phyloP scores from a whole-genome alignment of 495 filamentous ascomycete genomes.

The Penicillium robsamsonii region DNA sequence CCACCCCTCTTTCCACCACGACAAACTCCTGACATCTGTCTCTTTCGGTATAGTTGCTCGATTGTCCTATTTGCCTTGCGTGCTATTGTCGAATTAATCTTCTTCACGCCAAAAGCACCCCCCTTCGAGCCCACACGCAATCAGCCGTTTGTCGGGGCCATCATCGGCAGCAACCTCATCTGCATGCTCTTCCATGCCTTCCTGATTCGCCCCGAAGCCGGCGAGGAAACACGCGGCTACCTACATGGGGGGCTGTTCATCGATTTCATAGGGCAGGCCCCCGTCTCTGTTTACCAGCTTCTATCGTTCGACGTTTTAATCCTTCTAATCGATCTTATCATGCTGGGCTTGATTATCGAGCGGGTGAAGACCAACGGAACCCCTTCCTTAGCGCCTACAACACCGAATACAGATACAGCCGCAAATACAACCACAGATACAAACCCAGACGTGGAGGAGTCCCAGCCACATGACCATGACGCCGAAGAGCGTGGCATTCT shows the following conservation, averaged over 20 bases:
- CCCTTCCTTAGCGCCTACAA: constrained; percentile 11
- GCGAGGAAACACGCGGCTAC: constrained; percentile 75
- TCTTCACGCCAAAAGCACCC: constrained; percentile 76
- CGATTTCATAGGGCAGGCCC: constrained; percentile 84
- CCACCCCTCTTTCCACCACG: constrained; percentile 3
- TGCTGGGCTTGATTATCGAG: constrained; percentile 71
- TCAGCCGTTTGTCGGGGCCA: constrained; percentile 65
- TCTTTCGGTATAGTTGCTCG: constrained; percentile 60
- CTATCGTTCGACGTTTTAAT: constrained; percentile 64
- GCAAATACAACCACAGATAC: constrained; percentile 12
- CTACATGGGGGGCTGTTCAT: constrained; percentile 82
- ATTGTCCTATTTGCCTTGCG: constrained; percentile 69
- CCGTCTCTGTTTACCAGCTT: constrained; percentile 63
- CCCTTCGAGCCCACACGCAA: constrained; percentile 60
- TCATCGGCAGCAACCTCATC: constrained; percentile 66
- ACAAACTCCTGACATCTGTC: constrained; percentile 7
- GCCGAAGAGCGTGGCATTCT: constrained; percentile 77
- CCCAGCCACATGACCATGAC: constrained; percentile 64
- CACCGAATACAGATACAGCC: constrained; percentile 11
- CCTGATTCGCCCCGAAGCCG: constrained; percentile 59
- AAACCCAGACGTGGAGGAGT: constrained; percentile 3
- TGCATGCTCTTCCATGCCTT: constrained; percentile 72
- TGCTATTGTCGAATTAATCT: constrained; percentile 66
- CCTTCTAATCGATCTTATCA: constrained; percentile 65
- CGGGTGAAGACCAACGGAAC: constrained; percentile 51